Base-by-base conservation (phyloP, 1,284 basidiomycete genomes). In the Vanrija sp. region DNA sequence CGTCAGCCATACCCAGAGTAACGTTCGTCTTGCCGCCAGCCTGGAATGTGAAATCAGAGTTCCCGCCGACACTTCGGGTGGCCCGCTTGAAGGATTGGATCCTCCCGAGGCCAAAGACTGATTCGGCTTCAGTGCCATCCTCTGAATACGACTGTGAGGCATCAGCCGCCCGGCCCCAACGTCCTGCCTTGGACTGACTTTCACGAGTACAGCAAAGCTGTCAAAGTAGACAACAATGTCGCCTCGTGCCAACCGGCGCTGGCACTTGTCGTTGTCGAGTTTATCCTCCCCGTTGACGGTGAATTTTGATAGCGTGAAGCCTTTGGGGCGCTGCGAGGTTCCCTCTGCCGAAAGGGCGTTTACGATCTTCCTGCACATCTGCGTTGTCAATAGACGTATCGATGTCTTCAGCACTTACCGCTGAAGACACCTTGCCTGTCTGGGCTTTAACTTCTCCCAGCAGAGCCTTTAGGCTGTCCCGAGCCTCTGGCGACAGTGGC, bases 151-250 rank as follows among this genome's bases (percentile, higher is more conserved):
- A 18, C 43, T 49, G 26, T 6, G 26, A 6, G 14, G n/a, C 28
- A 14, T 14, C 26, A 46, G 28, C 45, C 3, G 21, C 21, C 21
- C 21, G 5, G 21, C 21, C 21, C 21, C 21, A 5, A 23, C 2
- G 21, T 23, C 21, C 21, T 23, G 21, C 21, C 21, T 23, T 23
- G 21, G 18, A 23, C 51, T 53, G 21, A 63, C 61, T 38, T 54
- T 54, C 34, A 55, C 52, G 16, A 38, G 8, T 14, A 60, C 38
- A 0, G 39, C 47, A 18, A 34, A 47, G 14, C 28, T 21, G 25
- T 63, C 64, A 16, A 61, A 26, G 34, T 63, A 65, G 6, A 57
- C 29, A 10, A 58, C 43, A 2, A 65, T 25, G 9, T 52, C n/a
- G 16, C 43, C 52, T n/a, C 49, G 16, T n/a, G 40, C 7, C 8